These are phyloP conservation scores for Trametopsis cervina DNA, from an alignment of 768 basidiomycete species.

Conservation along the genomic window DNA sequence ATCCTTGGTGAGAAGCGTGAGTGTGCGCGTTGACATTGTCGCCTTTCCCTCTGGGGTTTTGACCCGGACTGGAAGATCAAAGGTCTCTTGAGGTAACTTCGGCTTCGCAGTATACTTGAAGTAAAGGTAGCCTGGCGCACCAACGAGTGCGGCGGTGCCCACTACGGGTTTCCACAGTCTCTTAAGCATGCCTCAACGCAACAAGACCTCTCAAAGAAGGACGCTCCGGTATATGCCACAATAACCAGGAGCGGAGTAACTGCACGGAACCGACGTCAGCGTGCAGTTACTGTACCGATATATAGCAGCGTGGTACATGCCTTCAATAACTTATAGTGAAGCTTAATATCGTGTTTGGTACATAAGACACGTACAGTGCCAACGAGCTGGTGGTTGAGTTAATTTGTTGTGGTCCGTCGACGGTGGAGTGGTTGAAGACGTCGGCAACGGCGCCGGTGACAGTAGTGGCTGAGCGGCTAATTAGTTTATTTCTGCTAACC, in stretches of 20 bases:
- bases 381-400: too few species aligned
- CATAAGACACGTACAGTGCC: too few species aligned
- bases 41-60: conserved; percentile 54
- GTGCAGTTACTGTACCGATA: too few species aligned
- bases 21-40: conserved; percentile 42
- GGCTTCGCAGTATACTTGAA: conserved; percentile 36
- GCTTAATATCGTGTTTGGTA: too few species aligned
- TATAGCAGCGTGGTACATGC: too few species aligned
- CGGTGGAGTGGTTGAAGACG: too few species aligned
- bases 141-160: conserved; percentile 45
- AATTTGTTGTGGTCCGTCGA: too few species aligned
- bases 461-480: too few species aligned
- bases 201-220: conserved; percentile 1
- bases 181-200: conserved; percentile 42
- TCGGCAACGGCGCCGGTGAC: too few species aligned
- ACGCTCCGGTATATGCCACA: background rate
- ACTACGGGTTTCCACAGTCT: conserved; percentile 64
- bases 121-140: conserved; percentile 52
- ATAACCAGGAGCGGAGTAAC: background rate
- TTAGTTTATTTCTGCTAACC: too few species aligned
- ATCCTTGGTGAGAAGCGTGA: conserved; percentile 50
- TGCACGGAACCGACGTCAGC: too few species aligned
- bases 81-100: conserved; percentile 30
- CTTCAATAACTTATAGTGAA: too few species aligned
- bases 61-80: conserved; percentile 51